phyloP scores from a whole-genome alignment of 495 filamentous ascomycete species.

The Neurospora terricola region DNA sequence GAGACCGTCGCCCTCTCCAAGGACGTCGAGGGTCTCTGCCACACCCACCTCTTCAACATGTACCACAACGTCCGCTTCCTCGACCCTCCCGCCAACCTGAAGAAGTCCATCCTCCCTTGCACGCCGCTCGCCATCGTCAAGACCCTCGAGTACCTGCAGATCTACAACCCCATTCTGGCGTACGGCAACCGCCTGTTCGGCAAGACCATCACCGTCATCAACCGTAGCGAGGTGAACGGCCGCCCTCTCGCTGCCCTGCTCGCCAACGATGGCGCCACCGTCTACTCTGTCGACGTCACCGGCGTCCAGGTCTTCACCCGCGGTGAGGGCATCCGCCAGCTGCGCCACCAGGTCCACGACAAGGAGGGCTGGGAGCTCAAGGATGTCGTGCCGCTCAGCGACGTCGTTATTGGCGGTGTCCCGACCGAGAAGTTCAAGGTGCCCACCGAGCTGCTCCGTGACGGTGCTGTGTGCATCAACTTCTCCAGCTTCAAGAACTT shows the following conservation, averaged over 20 bases:
- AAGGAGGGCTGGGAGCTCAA: constrained; percentile 63
- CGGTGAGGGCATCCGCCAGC: constrained; percentile 71
- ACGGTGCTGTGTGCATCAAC: constrained; percentile 93
- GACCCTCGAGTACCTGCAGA: constrained; percentile 85
- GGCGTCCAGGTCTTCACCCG: constrained; percentile 89
- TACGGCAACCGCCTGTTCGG: constrained; percentile 91
- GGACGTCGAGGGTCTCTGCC: constrained; percentile 91
- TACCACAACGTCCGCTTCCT: constrained; percentile 96
- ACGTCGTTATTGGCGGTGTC: constrained; percentile 93
- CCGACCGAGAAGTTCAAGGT: constrained; percentile 80
- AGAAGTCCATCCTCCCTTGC: constrained; percentile 90
- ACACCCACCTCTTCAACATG: constrained; percentile 96
- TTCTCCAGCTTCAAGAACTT: constrained; percentile 98
- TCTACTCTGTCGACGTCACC: constrained; percentile 88
- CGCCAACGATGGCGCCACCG: constrained; percentile 90
- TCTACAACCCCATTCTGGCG: constrained; percentile 93
- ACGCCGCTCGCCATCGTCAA: constrained; percentile 93
- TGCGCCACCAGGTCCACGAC: constrained; percentile 73
- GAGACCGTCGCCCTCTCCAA: constrained; percentile 84
- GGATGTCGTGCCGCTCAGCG: constrained; percentile 74
- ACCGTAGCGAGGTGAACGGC: constrained; percentile 90
- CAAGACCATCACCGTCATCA: constrained; percentile 87
- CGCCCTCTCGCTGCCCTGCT: constrained; percentile 87
- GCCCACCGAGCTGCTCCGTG: constrained; percentile 65
- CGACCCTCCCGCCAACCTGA: constrained; percentile 59